A percentile compares a stretch with the other conserved stretches of the same genome.
Conservation (phyloP, 495 filamentous ascomycete genomes). For the Entonaema liquescens region DNA sequence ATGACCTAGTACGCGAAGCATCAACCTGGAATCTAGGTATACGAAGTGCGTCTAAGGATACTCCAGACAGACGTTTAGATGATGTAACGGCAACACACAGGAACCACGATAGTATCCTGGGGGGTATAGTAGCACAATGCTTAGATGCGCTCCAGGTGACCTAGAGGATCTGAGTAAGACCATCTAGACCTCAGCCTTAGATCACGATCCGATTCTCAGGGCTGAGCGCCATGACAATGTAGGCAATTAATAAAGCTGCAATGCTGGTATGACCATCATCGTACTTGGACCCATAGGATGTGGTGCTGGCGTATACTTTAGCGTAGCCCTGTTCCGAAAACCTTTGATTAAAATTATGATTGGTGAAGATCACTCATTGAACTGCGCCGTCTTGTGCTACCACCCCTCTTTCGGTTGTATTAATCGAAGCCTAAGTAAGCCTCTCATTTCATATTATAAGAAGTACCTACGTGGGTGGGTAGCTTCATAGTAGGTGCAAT, state of each 20-base stretch:
- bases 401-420: not conserved
- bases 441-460: too few relatives aligned
- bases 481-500: not conserved
- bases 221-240: too few relatives aligned
- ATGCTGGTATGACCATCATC: not conserved
- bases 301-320: not conserved
- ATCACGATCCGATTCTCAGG: too few relatives aligned
- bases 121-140: too few relatives aligned
- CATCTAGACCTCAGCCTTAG: too few relatives aligned
- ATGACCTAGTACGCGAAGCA: too few relatives aligned
- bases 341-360: not conserved
- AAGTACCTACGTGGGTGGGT: too few relatives aligned
- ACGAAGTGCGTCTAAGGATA: too few relatives aligned
- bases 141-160: not conserved
- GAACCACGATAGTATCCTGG: too few relatives aligned
- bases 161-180: not conserved
- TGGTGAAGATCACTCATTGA: not conserved
- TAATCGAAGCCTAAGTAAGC: not conserved
- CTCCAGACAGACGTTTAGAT: too few relatives aligned
- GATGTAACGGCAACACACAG: too few relatives aligned
- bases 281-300: not conserved
- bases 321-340: not conserved
- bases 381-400: not conserved
- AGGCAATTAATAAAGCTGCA: not conserved
- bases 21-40: too few relatives aligned